Conservation (phyloP, 139 green algal species). For the Chlorella sp. region DNA sequence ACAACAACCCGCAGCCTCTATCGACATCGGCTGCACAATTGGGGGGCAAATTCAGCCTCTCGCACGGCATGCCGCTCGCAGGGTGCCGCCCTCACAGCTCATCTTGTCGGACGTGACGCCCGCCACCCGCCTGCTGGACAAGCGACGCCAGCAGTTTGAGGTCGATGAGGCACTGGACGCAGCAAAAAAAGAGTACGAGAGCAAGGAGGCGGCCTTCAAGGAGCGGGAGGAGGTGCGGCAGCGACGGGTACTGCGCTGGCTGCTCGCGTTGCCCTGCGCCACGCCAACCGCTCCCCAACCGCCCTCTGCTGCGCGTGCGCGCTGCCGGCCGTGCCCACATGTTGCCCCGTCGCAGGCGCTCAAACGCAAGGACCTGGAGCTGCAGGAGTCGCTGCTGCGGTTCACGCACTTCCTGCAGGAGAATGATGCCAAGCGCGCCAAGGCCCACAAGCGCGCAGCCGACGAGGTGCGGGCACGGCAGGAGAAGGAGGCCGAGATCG, state of each 20-base stretch:
- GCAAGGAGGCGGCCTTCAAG: background rate
- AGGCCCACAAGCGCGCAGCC: slow-evolving; percentile 80
- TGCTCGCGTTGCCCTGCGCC: too few species aligned
- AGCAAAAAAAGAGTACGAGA: slow-evolving; percentile 12
- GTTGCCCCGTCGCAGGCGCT: slow-evolving; percentile 87
- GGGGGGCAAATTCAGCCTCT: too few species aligned
- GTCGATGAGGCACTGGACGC: slow-evolving; percentile 88
- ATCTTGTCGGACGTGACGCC: slow-evolving; percentile 87
- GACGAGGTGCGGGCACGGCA: slow-evolving; percentile 79
- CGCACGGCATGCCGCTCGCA: too few species aligned
- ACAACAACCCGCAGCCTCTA: too few species aligned
- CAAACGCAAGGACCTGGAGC: slow-evolving; percentile 89
- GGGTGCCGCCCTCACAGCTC: slow-evolving; percentile 53
- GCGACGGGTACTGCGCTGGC: too few species aligned
- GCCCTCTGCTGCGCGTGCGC: slow-evolving; percentile 61
- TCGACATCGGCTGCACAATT: too few species aligned
- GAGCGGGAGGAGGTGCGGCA: background rate
- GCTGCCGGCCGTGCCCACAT: too few species aligned
- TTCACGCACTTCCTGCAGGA: slow-evolving; percentile 95
- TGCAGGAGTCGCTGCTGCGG: slow-evolving; percentile 89
- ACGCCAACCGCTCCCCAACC: too few species aligned
- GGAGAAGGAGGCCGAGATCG: slow-evolving; percentile 84
- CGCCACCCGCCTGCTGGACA: slow-evolving; percentile 88
- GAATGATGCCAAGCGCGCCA: slow-evolving; percentile 86
- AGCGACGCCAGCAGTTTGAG: slow-evolving; percentile 93